A percentile compares a stretch with the other conserved stretches of the same genome.
These are phyloP conservation scores for Platanthera guangdongensis DNA, from an alignment of 106 monocot genomes.

Conservation along the genomic window DNA sequence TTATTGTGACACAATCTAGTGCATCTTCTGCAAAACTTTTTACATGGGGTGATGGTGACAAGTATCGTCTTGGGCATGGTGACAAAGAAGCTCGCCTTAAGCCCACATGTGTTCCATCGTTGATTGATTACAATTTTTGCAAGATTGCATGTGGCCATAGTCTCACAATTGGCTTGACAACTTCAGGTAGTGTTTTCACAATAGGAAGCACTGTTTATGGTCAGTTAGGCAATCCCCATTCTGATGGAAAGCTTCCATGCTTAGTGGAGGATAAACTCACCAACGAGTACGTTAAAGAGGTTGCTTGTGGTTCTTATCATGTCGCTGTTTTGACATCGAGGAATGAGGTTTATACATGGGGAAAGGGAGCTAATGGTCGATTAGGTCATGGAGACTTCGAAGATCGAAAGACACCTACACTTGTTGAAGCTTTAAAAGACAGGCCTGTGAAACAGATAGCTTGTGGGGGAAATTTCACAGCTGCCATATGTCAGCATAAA, in stretches of 20 bases:
- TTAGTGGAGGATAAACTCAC: conserved; percentile 73
- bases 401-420: conserved; percentile 74
- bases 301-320: conserved; percentile 91
- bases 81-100: conserved; percentile 70
- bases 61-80: conserved; percentile 86
- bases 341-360: conserved; percentile 89
- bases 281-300: conserved; percentile 54
- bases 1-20: conserved; percentile 81
- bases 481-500: conserved; percentile 83
- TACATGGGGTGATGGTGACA: conserved; percentile 98
- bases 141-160: conserved; percentile 89
- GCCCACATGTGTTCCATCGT: conserved; percentile 86
- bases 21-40: conserved; percentile 83
- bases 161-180: conserved; percentile 82
- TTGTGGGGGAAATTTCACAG: conserved; percentile 85
- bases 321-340: conserved; percentile 65
- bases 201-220: conserved; percentile 93
- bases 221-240: conserved; percentile 82
- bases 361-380: conserved; percentile 94
- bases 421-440: conserved; percentile 92
- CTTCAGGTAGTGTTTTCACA: conserved; percentile 63
- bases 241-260: conserved; percentile 82
- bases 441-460: conserved; percentile 72
- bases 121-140: conserved; percentile 89
- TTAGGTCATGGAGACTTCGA: conserved; percentile 89